Conservation (phyloP, 2,329 filamentous ascomycete genomes). For the Eutypella sp. region DNA sequence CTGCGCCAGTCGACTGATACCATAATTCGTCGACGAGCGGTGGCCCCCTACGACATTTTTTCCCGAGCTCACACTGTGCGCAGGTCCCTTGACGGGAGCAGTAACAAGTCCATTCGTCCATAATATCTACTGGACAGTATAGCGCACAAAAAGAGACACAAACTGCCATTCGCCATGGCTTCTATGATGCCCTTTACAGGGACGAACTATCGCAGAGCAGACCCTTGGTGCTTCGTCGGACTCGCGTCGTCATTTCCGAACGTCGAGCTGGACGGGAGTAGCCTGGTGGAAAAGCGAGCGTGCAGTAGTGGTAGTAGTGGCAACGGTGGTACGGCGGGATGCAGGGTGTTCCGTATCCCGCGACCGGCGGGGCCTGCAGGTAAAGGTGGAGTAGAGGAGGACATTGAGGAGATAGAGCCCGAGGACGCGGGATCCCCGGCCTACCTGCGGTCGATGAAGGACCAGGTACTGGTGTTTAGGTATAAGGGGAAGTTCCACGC, state of each 20-base stretch:
- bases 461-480: slow-evolving; percentile 62
- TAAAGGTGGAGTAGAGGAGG: slow-evolving; percentile 28
- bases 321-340: slow-evolving; percentile 41
- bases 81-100: no score
- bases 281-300: slow-evolving; percentile 31
- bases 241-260: slow-evolving; percentile 51
- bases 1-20: no score
- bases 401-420: slow-evolving; percentile 23
- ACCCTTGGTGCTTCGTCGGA: slow-evolving; percentile 51
- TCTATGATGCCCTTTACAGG: no score
- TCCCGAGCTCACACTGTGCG: no score
- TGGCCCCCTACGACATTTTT: no score
- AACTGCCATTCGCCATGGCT: no score
- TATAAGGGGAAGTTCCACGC: slow-evolving; percentile 62
- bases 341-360: slow-evolving; percentile 54
- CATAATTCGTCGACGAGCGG: no score
- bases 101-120: no score
- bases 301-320: slow-evolving; percentile 34
- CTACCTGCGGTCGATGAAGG: slow-evolving; percentile 31
- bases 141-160: no score
- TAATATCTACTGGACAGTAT: no score
- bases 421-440: slow-evolving; percentile 16
- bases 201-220: slow-evolving; percentile 17
- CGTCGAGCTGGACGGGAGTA: slow-evolving; percentile 31
- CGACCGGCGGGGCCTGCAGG: slow-evolving; percentile 30